These are phyloP conservation scores for Gryganskiella cystojenkinii DNA, from an alignment of 192 early-diverging fungal species.

Conservation along the genomic window DNA sequence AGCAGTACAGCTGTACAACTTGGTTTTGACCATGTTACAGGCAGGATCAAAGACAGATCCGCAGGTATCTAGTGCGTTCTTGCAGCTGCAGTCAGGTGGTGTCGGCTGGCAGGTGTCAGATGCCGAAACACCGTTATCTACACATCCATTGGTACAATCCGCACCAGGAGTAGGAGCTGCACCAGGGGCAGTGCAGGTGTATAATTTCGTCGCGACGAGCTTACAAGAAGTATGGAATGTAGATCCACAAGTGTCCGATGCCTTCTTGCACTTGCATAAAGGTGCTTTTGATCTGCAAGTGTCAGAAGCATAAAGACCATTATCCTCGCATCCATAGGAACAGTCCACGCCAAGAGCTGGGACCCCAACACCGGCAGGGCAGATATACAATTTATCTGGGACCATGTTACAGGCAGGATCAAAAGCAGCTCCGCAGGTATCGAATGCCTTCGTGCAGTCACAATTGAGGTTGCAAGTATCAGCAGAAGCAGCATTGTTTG, in stretches of 20 bases:
- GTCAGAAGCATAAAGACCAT: neutral
- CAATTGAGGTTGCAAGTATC: neutral
- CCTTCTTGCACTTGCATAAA: neutral
- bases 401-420: neutral
- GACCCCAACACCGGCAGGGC: neutral
- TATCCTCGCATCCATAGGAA: neutral
- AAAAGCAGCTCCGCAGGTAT: neutral
- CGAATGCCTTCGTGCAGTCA: neutral
- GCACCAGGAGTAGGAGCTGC: neutral
- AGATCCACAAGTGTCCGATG: neutral
- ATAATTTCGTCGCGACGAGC: neutral
- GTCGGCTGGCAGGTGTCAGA: neutral
- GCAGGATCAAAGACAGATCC: neutral
- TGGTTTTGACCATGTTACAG: neutral
- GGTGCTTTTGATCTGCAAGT: neutral
- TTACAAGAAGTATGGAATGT: neutral
- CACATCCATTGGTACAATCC: constrained; percentile 1
- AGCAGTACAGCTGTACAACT: neutral
- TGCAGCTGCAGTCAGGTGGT: neutral
- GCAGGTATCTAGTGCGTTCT: neutral
- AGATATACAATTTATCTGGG: neutral
- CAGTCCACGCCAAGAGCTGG: neutral
- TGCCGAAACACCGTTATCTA: neutral
- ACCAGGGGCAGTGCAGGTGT: neutral
- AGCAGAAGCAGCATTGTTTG: neutral